Conservation (phyloP, 805 yeast genomes). For the Teunomyces barrocoloradensis region DNA sequence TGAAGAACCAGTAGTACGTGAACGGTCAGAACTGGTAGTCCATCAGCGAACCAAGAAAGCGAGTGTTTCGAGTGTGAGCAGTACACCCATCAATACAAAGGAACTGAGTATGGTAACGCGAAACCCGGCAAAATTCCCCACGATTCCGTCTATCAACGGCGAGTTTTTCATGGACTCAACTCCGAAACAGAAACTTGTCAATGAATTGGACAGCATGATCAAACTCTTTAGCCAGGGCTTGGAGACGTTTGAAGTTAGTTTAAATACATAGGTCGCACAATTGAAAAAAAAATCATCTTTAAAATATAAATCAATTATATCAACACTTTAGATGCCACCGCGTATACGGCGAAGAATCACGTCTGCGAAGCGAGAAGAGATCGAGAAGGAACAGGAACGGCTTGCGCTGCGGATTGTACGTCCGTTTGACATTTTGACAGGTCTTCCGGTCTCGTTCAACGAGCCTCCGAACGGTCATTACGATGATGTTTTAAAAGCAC, state of each 20-base stretch:
- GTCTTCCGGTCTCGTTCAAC: slow-evolving; percentile 63
- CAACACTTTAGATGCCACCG: slow-evolving; percentile 31
- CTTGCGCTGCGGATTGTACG: slow-evolving; percentile 39
- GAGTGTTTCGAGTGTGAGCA: neutral
- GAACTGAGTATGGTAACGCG: neutral
- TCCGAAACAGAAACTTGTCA: slow-evolving; percentile 32
- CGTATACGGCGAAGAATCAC: slow-evolving; percentile 46
- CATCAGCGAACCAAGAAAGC: slow-evolving; percentile 5
- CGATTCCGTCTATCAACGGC: slow-evolving; percentile 33
- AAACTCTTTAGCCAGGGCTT: slow-evolving; percentile 37
- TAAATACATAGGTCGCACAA: slow-evolving; percentile 11
- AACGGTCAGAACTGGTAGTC: neutral
- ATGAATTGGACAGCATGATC: slow-evolving; percentile 39
- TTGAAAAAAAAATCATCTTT: neutral
- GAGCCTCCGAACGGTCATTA: slow-evolving; percentile 59
- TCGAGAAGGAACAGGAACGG: slow-evolving; percentile 39
- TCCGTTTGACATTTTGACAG: slow-evolving; percentile 66
- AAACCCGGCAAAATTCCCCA: slow-evolving; percentile 26
- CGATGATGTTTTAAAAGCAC: slow-evolving; percentile 53
- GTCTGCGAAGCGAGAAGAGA: slow-evolving; percentile 39
- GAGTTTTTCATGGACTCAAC: slow-evolving; percentile 39
- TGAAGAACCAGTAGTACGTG: neutral
- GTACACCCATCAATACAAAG: slow-evolving; percentile 1
- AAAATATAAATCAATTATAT: neutral
- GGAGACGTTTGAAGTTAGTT: slow-evolving; percentile 35